Evolutionary conservation across 2,329 filamentous ascomycete species (phyloP), one percentile per base, ranked within the genome.

Genomic region (Colletotrichum salicis): DNA sequence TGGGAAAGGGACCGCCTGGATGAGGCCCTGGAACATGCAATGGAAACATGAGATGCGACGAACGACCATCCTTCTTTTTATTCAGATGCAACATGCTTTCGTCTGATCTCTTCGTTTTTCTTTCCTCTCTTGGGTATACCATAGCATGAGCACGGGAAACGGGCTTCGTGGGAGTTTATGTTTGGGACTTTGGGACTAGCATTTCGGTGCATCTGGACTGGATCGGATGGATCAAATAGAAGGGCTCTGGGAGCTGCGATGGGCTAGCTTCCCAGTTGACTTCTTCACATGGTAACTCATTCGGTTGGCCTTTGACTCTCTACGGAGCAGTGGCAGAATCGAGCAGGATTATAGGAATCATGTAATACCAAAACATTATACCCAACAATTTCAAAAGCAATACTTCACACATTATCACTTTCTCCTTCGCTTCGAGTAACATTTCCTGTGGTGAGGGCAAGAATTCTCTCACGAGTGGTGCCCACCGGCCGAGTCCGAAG

Each of bases 201-300:
- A 74, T 76, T 58, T 64, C 72, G 65, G 71, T 65, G 66, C 64
- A 71, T 74, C 68, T 67, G 72, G 69, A 45, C 64, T 71, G 74
- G 74, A 77, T 73, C 65, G 69, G 67, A 71, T 71, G 73, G 72
- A 76, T 64, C 41, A 71, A 69, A 69, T 74, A 73, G 55, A 64
- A 67, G 71, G 69, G 77, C 76, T 79, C 77, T 76, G 74, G 77
- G 75, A 78, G 78, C 75, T 76, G 68, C 37, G 67, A 78, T 74
- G 75, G 77, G 77, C 76, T 76, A 79, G 77, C 73, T 78, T 56
- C 76, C 77, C 69, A 57, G 65, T 72, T 70, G 64, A 59, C 54
- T 73, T 72, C 56, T 72, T 54, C 33, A 60, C 33, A 33, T 19
- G 31, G 58, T 55, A 31, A 31, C 56, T 64, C 55, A 24, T 54